These are phyloP conservation scores for Tardiomyces blankii DNA, from an alignment of 1,139 yeast species.

Conservation along the genomic window DNA sequence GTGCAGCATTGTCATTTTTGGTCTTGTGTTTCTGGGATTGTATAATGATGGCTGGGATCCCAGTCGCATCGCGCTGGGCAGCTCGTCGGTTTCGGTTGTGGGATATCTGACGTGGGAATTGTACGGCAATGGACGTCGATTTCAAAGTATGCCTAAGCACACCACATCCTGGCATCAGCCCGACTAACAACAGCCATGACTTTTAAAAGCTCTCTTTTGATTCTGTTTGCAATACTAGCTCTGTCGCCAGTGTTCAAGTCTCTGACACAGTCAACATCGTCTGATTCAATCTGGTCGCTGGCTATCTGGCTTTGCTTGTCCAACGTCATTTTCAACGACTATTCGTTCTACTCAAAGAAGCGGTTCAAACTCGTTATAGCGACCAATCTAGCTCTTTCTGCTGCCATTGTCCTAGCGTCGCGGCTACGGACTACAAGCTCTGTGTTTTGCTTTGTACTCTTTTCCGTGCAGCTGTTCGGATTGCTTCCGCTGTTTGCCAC, in stretches of 20 bases:
- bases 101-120: not conserved
- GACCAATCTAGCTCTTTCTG: constrained; percentile 73
- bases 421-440: constrained; percentile 60
- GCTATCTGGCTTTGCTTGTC: constrained; percentile 66
- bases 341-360: constrained; percentile 27
- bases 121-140: not conserved
- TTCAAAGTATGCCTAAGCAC: constrained; percentile 11
- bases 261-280: constrained; percentile 76
- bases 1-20: constrained; percentile 48
- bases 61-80: constrained; percentile 19
- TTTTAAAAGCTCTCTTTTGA: constrained; percentile 54
- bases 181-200: constrained; percentile 16
- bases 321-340: constrained; percentile 56
- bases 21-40: constrained; percentile 47
- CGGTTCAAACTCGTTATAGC: constrained; percentile 49
- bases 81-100: constrained; percentile 21
- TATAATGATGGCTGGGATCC: constrained; percentile 25
- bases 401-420: constrained; percentile 84
- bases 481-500: constrained; percentile 61
- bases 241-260: constrained; percentile 86
- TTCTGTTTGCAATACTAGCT: constrained; percentile 59
- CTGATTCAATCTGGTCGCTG: constrained; percentile 93
- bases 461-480: constrained; percentile 62
- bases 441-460: constrained; percentile 73
- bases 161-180: constrained; percentile 9